These are phyloP conservation scores for Phytophthora pinifolia DNA, from an alignment of 352 stramenopile species.

Conservation along the genomic window DNA sequence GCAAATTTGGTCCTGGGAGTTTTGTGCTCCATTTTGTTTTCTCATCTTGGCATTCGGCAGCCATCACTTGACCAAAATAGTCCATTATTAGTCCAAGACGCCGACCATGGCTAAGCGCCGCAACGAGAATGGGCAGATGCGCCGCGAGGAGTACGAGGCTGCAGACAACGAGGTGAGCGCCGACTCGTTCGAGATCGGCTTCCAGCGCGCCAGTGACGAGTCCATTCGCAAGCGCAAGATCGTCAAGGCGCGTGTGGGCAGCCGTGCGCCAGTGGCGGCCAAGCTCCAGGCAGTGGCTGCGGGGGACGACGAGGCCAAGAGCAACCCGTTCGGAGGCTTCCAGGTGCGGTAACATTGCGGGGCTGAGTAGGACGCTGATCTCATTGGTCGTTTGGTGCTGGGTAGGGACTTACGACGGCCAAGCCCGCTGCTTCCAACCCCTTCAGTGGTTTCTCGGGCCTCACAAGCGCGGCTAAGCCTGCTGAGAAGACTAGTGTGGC, in stretches of 20 bases:
- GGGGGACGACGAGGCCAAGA: conserved; percentile 10
- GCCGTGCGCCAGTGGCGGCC: conserved; percentile 16
- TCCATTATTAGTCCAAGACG: background rate
- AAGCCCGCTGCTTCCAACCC: conserved; percentile 42
- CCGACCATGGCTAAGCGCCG: conserved; percentile 75
- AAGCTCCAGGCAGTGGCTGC: conserved; percentile 19
- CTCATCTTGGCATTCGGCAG: too few species aligned
- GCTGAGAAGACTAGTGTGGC: conserved; percentile 1
- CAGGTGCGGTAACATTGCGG: conserved; percentile 22
- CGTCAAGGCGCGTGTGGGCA: conserved; percentile 58
- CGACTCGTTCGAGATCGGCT: conserved; percentile 60
- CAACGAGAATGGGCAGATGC: conserved; percentile 85
- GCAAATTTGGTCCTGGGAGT: too few species aligned
- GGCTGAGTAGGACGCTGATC: background rate
- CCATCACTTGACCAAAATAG: too few species aligned
- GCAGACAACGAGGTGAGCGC: conserved; percentile 40
- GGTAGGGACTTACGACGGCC: conserved; percentile 34
- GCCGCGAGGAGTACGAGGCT: conserved; percentile 83
- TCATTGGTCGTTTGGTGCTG: conserved; percentile 6
- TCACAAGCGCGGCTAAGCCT: conserved; percentile 28
- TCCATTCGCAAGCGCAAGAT: conserved; percentile 78
- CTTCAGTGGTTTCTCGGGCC: conserved; percentile 66
- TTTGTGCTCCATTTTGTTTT: too few species aligned
- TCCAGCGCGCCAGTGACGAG: conserved; percentile 69
- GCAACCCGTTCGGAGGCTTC: conserved; percentile 53